Evolutionary conservation across 495 filamentous ascomycete genomes (phyloP).

Genomic region (Xylaria intraflava): DNA sequence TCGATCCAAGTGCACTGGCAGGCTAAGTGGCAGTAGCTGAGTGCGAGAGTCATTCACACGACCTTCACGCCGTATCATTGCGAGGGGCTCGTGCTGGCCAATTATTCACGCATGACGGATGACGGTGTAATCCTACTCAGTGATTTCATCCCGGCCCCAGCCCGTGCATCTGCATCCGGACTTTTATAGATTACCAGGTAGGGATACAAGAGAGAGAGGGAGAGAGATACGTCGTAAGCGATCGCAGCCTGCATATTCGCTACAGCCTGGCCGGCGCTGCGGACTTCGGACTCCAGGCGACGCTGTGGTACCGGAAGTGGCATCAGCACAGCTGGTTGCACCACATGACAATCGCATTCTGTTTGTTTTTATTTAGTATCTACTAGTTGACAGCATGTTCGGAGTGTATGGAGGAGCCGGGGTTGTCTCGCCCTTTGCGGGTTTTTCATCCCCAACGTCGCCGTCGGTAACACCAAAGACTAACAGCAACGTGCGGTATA

Average conservation of each 20-base stretch:
- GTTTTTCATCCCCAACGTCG: slow-evolving; percentile 1
- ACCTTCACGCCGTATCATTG: background rate
- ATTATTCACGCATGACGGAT: slow-evolving; percentile 13
- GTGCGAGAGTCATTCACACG: slow-evolving; percentile 6
- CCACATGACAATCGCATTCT: slow-evolving; percentile 1
- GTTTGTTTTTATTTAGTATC: background rate
- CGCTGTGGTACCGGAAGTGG: slow-evolving; percentile 5
- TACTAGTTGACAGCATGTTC: slow-evolving; percentile 2
- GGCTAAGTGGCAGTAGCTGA: background rate
- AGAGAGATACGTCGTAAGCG: background rate
- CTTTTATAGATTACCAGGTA: background rate
- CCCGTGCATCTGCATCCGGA: slow-evolving; percentile 2
- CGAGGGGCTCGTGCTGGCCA: background rate
- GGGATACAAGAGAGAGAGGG: background rate
- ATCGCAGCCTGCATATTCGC: background rate
- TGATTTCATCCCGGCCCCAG: no score
- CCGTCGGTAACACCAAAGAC: background rate
- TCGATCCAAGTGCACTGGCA: no score
- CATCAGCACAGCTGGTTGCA: background rate
- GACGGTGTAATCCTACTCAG: slow-evolving; percentile 8
- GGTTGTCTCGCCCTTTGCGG: slow-evolving; percentile 1
- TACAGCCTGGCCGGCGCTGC: background rate
- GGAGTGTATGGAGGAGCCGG: slow-evolving; percentile 3
- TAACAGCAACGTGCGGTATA: slow-evolving; percentile 29
- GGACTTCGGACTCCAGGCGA: background rate